phyloP scores from a whole-genome alignment of 1,284 basidiomycete species.

The Volvariella volvacea region DNA sequence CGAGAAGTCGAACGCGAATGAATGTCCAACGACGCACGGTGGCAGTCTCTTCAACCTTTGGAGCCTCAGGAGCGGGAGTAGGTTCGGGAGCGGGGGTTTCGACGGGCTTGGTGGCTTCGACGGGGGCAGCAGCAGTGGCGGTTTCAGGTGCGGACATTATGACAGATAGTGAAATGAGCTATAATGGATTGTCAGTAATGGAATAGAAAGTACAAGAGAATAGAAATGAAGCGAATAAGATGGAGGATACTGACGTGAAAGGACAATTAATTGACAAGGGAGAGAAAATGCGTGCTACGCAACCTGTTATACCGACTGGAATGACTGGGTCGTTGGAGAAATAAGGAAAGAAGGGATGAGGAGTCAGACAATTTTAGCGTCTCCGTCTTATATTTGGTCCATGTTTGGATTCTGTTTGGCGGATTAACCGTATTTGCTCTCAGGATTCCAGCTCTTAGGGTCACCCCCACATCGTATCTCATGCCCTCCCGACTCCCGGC shows the following conservation, averaged over 20 bases:
- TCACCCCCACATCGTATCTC: conserved; percentile 14
- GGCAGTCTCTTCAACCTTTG: conserved; percentile 35
- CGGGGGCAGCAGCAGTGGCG: conserved; percentile 35
- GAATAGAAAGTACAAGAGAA: conserved; percentile 14
- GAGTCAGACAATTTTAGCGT: conserved; percentile 27
- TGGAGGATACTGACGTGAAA: conserved; percentile 29
- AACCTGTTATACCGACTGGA: conserved; percentile 36
- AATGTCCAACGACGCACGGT: conserved; percentile 22
- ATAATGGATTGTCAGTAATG: conserved; percentile 14
- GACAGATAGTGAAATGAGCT: conserved; percentile 49
- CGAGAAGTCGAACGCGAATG: conserved; percentile 10
- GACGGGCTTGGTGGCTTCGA: conserved; percentile 47
- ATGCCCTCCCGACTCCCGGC: conserved; percentile 1
- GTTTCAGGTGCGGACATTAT: conserved; percentile 77
- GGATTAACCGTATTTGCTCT: conserved; percentile 23
- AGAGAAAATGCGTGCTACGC: conserved; percentile 51
- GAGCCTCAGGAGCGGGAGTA: conserved; percentile 24
- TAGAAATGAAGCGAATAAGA: conserved; percentile 13
- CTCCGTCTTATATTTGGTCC: conserved; percentile 31
- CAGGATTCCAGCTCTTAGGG: conserved; percentile 17
- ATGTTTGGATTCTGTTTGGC: conserved; percentile 36
- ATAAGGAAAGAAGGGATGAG: conserved; percentile 43
- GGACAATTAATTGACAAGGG: conserved; percentile 41
- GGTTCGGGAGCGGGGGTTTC: conserved; percentile 38
- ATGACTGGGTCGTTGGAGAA: conserved; percentile 39